Percentiles rank a stretch among this genome's conserved stretches.
phyloP scores from a whole-genome alignment of 2,329 filamentous ascomycete genomes.

The Ophiostoma himal-ulmi region DNA sequence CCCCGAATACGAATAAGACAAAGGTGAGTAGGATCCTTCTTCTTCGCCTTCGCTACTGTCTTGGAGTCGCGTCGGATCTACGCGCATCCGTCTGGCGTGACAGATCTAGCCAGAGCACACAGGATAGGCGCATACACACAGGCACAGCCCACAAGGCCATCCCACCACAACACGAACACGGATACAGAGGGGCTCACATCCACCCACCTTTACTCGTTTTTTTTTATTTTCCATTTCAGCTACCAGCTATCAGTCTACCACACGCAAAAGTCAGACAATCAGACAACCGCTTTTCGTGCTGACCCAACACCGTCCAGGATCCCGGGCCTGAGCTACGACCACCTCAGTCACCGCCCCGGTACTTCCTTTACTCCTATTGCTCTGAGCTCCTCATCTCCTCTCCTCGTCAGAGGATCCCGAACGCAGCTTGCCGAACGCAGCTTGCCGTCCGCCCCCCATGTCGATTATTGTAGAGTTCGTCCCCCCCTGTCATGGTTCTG shows the following conservation, averaged over 20 bases:
- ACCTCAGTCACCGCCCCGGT: conserved; percentile 1
- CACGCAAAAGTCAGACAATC: conserved; percentile 14
- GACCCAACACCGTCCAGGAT: conserved; percentile 3
- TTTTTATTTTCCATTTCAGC: conserved; percentile 12
- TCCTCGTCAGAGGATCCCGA: conserved; percentile 10
- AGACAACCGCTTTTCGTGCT: conserved; percentile 9
- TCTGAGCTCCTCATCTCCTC: neutral
- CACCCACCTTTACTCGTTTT: conserved; percentile 12
- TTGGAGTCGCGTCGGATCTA: conserved; percentile 15
- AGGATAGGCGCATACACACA: neutral
- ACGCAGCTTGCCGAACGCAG: conserved; percentile 17
- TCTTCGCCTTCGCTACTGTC: neutral
- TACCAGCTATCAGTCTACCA: conserved; percentile 9
- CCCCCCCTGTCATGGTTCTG: neutral
- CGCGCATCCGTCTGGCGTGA: conserved; percentile 21
- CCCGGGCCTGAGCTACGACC: conserved; percentile 3
- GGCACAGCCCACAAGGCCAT: neutral
- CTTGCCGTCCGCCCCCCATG: conserved; percentile 32
- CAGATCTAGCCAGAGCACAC: neutral
- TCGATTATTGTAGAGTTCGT: conserved; percentile 47
- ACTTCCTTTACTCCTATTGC: conserved; percentile 2
- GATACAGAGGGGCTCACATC: neutral
- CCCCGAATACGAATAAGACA: conserved; percentile 20
- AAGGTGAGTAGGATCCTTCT: neutral
- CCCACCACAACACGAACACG: neutral